Conservation (phyloP, 169 alveolate species). For the Plasmodium reichenowi region DNA sequence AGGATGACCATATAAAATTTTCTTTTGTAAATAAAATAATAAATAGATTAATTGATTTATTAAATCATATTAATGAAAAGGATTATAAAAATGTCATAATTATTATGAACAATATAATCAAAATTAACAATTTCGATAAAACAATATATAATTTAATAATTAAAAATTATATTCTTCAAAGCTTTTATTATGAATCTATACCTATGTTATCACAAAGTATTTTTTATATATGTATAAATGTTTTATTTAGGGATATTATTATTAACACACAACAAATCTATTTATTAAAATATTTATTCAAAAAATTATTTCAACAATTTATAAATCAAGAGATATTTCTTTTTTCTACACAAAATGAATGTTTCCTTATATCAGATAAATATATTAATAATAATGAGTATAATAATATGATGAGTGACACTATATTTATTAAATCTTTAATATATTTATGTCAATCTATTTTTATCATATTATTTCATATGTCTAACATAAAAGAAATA, state of each 20-base stretch:
- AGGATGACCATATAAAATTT: not conserved
- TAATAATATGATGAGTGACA: conserved; percentile 1
- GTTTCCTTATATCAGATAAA: not conserved
- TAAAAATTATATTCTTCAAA: conserved; percentile 16
- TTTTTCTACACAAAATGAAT: not conserved
- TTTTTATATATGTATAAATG: conserved; percentile 21
- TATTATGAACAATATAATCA: conserved; percentile 10
- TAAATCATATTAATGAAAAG: not conserved
- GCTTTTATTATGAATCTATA: conserved; percentile 10
- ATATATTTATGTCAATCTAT: conserved; percentile 9
- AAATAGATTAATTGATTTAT: conserved; percentile 2
- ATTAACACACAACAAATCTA: not conserved
- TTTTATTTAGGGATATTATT: not conserved
- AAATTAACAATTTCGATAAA: conserved; percentile 5
- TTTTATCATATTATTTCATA: conserved; percentile 19
- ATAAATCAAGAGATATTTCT: conserved; percentile 14
- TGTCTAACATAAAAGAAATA: not conserved
- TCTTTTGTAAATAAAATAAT: not conserved
- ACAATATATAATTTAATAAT: conserved; percentile 14
- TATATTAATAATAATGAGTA: not conserved
- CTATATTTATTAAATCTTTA: conserved; percentile 17
- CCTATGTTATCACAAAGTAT: conserved; percentile 27
- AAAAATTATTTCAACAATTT: conserved; percentile 13
- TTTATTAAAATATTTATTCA: conserved; percentile 25
- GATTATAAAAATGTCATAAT: conserved; percentile 4